These are phyloP conservation scores for Protea cynaroides DNA, from an alignment of 164 flowering plant genomes.

Conservation along the genomic window DNA sequence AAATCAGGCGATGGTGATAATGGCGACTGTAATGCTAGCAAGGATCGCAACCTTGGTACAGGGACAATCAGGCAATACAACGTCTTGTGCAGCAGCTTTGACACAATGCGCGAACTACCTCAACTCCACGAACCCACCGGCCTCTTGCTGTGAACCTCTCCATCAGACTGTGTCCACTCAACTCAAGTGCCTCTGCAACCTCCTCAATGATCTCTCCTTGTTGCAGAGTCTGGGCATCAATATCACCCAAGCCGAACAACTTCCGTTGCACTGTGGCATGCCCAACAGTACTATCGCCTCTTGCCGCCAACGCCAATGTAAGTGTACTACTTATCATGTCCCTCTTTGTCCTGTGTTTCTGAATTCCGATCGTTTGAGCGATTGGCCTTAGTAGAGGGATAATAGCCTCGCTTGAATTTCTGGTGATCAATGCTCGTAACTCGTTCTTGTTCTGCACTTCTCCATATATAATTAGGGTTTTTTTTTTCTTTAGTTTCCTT, in stretches of 20 bases:
- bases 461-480: too few relatives aligned
- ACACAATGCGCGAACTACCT: slow-evolving; percentile 24
- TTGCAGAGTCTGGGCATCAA: slow-evolving; percentile 1
- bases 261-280: background rate
- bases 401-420: too few relatives aligned
- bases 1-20: background rate
- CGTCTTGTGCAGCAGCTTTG: slow-evolving; percentile 29
- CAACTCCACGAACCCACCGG: slow-evolving; percentile 29
- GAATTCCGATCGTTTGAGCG: too few relatives aligned
- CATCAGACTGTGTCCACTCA: slow-evolving; percentile 25
- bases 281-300: too few relatives aligned
- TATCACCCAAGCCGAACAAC: background rate
- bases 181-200: slow-evolving; percentile 36
- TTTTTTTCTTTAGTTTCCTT: too few relatives aligned
- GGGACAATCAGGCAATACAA: slow-evolving; percentile 8
- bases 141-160: slow-evolving; percentile 34
- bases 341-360: too few relatives aligned
- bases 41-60: background rate
- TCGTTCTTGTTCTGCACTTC: too few relatives aligned
- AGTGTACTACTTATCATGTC: too few relatives aligned
- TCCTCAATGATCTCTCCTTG: slow-evolving; percentile 28
- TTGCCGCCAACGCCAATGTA: background rate
- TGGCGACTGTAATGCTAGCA: background rate
- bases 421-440: too few relatives aligned
- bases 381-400: too few relatives aligned